Evolutionary conservation across 2,329 filamentous ascomycete species (phyloP).

Genomic region (Apiospora hydei): DNA sequence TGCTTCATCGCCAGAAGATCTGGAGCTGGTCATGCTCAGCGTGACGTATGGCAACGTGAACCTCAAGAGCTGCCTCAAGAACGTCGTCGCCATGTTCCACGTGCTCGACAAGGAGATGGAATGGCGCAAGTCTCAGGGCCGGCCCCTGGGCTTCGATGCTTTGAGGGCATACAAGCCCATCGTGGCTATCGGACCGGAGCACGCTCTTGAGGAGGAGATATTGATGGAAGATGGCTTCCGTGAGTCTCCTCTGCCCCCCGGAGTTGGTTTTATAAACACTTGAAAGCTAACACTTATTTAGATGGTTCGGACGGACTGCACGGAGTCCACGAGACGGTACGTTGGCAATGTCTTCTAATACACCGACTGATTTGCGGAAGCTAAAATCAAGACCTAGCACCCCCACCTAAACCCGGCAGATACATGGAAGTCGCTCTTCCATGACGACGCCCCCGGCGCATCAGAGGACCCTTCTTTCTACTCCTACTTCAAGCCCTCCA

Average conservation of each 20-base stretch:
- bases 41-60: slow-evolving; percentile 95
- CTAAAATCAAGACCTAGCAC: slow-evolving; percentile 53
- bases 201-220: slow-evolving; percentile 83
- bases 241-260: no score
- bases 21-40: slow-evolving; percentile 85
- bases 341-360: slow-evolving; percentile 30
- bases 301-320: slow-evolving; percentile 81
- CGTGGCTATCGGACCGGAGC: slow-evolving; percentile 85
- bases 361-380: slow-evolving; percentile 23
- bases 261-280: no score
- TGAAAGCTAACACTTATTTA: slow-evolving; percentile 47
- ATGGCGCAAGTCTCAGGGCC: slow-evolving; percentile 78
- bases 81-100: slow-evolving; percentile 89
- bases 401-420: slow-evolving; percentile 78
- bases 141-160: slow-evolving; percentile 73
- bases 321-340: slow-evolving; percentile 70
- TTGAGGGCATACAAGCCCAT: slow-evolving; percentile 79
- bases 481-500: slow-evolving; percentile 77
- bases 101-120: slow-evolving; percentile 87
- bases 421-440: slow-evolving; percentile 76
- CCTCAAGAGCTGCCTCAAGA: slow-evolving; percentile 84
- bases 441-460: slow-evolving; percentile 42
- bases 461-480: slow-evolving; percentile 55
- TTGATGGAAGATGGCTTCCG: slow-evolving; percentile 89
- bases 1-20: slow-evolving; percentile 79